phyloP scores from a whole-genome alignment of 176 grass and related monocot species.

The Eleusine indica region DNA sequence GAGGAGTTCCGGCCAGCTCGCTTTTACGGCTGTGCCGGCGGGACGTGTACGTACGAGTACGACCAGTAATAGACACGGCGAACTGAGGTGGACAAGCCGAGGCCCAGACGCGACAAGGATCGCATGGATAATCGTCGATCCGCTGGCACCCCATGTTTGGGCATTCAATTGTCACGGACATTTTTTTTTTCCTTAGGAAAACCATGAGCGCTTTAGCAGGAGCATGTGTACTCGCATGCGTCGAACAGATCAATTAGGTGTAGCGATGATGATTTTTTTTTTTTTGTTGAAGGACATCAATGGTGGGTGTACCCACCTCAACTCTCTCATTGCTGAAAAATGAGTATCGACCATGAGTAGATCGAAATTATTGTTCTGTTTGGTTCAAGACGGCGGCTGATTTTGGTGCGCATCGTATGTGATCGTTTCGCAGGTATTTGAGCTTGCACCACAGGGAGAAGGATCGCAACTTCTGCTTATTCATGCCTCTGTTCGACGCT shows the following conservation, averaged over 20 bases:
- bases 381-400: background rate
- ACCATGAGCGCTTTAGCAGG: too few relatives aligned
- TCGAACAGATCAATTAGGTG: too few relatives aligned
- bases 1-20: background rate
- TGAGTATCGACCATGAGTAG: background rate
- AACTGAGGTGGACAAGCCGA: background rate
- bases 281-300: too few relatives aligned
- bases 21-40: background rate
- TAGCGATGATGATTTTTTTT: too few relatives aligned
- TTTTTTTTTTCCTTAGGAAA: background rate
- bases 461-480: slow-evolving; percentile 84
- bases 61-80: background rate
- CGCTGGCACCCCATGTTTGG: slow-evolving; percentile 25
- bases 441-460: slow-evolving; percentile 86
- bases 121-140: background rate
- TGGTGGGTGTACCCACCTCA: too few relatives aligned
- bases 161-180: background rate
- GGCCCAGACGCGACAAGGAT: background rate
- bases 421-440: slow-evolving; percentile 58
- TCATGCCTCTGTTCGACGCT: slow-evolving; percentile 85
- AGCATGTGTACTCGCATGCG: too few relatives aligned
- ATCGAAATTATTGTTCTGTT: background rate
- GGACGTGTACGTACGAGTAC: background rate
- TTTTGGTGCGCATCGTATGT: background rate
- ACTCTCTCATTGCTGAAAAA: background rate